Evolutionary conservation across 2,329 filamentous ascomycete species (phyloP).

Genomic region (Ophiostoma sp.): DNA sequence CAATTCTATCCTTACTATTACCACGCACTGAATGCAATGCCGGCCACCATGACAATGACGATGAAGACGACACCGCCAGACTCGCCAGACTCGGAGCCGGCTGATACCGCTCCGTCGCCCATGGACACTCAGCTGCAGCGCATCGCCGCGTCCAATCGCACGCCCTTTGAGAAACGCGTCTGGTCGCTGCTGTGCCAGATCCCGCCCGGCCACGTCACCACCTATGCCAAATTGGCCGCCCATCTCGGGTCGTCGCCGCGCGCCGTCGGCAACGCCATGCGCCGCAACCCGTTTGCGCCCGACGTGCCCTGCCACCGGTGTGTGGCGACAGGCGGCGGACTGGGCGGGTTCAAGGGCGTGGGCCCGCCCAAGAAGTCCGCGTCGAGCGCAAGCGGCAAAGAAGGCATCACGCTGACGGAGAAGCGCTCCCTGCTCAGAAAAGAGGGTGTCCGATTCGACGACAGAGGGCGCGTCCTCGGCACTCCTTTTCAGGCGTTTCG

Average conservation of each 20-base stretch:
- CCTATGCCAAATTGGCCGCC: slow-evolving; percentile 67
- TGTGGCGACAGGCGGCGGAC: slow-evolving; percentile 64
- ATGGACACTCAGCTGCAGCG: slow-evolving; percentile 41
- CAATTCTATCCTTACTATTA: not conserved
- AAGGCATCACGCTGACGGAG: slow-evolving; percentile 60
- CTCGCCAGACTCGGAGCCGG: not conserved
- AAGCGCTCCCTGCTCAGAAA: slow-evolving; percentile 56
- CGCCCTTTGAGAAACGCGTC: slow-evolving; percentile 57
- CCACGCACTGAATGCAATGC: slow-evolving; percentile 4
- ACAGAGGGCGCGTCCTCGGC: slow-evolving; percentile 54
- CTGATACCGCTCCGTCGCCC: slow-evolving; percentile 17
- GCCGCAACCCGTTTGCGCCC: slow-evolving; percentile 76
- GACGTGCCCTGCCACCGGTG: slow-evolving; percentile 77
- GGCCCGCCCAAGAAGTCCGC: slow-evolving; percentile 49
- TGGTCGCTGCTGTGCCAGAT: slow-evolving; percentile 72
- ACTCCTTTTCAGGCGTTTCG: slow-evolving; percentile 46
- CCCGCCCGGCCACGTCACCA: slow-evolving; percentile 67
- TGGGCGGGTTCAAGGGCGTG: slow-evolving; percentile 67
- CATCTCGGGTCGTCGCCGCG: slow-evolving; percentile 66
- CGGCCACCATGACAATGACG: not conserved
- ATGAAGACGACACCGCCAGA: not conserved
- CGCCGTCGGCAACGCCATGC: slow-evolving; percentile 71
- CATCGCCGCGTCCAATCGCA: slow-evolving; percentile 43
- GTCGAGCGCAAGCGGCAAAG: slow-evolving; percentile 43
- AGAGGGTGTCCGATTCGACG: slow-evolving; percentile 62